A percentile compares a stretch with the other conserved stretches of the same genome.
phyloP scores from a whole-genome alignment of 2,329 filamentous ascomycete genomes.

The Phaeosphaeriaceae sp. region DNA sequence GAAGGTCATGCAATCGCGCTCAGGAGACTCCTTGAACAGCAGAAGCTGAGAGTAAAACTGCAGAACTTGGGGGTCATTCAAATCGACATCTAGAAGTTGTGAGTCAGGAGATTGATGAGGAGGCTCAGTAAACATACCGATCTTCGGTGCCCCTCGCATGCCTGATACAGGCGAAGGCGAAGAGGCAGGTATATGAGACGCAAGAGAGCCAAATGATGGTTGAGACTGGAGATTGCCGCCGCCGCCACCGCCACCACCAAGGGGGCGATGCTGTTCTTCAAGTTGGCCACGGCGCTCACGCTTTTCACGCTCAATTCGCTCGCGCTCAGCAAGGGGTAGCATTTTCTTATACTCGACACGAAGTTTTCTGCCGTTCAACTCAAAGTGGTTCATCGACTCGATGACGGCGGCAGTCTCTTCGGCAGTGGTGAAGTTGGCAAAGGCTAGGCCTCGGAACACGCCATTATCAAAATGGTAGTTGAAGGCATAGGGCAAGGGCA shows the following conservation, averaged over 20 bases:
- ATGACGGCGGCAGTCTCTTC: constrained; percentile 94
- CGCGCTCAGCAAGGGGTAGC: constrained; percentile 91
- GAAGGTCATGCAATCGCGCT: constrained; percentile 83
- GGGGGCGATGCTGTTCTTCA: constrained; percentile 91
- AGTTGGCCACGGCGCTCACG: constrained; percentile 93
- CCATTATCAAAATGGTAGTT: constrained; percentile 99
- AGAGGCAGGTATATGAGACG: constrained; percentile 66
- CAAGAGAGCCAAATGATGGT: constrained; percentile 82
- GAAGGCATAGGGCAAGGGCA: constrained; percentile 96
- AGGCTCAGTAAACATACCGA: constrained; percentile 45
- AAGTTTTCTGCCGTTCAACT: constrained; percentile 91
- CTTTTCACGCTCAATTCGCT: constrained; percentile 97
- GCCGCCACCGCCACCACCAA: no score
- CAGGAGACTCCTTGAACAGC: constrained; percentile 81
- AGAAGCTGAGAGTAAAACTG: constrained; percentile 89
- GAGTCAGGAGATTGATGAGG: constrained; percentile 14
- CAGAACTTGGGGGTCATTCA: constrained; percentile 88
- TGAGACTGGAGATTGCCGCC: constrained; percentile 81
- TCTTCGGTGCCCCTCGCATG: constrained; percentile 52
- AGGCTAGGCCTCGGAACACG: constrained; percentile 92
- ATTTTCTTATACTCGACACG: constrained; percentile 99
- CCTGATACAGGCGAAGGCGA: constrained; percentile 72
- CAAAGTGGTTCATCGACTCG: constrained; percentile 91
- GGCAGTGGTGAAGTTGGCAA: constrained; percentile 96
- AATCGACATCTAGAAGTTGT: constrained; percentile 70